phyloP scores from a whole-genome alignment of 176 grass and related monocot species.

The Hsuehochloa calcarea region DNA sequence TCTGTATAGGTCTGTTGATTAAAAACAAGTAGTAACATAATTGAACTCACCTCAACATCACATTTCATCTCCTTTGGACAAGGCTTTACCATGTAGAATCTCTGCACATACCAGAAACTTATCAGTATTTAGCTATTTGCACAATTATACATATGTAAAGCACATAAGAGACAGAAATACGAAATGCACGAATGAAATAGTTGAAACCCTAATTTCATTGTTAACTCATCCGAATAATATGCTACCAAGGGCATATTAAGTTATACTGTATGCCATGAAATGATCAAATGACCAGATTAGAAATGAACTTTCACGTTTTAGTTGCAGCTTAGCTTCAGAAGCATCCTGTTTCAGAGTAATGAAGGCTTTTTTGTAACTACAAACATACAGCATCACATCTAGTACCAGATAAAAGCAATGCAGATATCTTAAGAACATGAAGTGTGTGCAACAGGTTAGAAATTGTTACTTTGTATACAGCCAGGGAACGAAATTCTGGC shows the following conservation, averaged over 20 bases:
- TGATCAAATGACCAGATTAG: no score
- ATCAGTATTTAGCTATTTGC: neutral
- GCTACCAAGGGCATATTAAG: neutral
- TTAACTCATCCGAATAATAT: slow-evolving; percentile 23
- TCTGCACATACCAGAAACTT: slow-evolving; percentile 47
- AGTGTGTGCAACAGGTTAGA: neutral
- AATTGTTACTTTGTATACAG: slow-evolving; percentile 4
- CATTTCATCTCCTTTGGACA: slow-evolving; percentile 97
- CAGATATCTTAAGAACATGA: slow-evolving; percentile 1
- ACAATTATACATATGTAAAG: neutral
- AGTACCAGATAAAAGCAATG: neutral
- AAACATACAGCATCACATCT: slow-evolving; percentile 10
- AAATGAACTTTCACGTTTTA: no score
- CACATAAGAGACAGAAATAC: neutral
- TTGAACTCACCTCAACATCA: slow-evolving; percentile 78
- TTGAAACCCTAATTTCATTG: neutral
- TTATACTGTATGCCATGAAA: neutral
- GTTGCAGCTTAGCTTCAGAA: neutral
- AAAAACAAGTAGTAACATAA: neutral
- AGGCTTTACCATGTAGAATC: slow-evolving; percentile 98
- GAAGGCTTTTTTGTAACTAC: neutral
- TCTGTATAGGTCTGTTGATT: neutral
- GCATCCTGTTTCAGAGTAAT: slow-evolving; percentile 4
- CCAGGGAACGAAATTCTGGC: no score
- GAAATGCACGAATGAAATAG: neutral